Percentiles rank a stretch among this genome's conserved stretches.
Conservation (phyloP, 2,329 filamentous ascomycete species). For the Trichoderma asperellum region DNA sequence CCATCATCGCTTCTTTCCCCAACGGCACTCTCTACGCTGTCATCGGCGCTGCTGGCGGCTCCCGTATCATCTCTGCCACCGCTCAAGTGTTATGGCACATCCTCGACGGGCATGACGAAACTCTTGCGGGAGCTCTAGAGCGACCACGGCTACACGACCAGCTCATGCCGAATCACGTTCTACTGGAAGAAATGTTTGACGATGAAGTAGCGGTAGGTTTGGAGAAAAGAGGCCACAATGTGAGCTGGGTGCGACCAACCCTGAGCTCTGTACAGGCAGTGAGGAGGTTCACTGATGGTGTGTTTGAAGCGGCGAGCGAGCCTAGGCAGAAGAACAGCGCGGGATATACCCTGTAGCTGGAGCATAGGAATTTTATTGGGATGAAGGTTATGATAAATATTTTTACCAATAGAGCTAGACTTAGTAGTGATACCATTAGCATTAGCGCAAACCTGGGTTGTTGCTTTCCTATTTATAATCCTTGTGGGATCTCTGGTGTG, state of each 20-base stretch:
- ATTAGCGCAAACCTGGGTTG: not conserved
- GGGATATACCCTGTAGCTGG: slow-evolving; percentile 55
- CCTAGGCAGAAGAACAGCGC: slow-evolving; percentile 73
- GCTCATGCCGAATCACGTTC: slow-evolving; percentile 69
- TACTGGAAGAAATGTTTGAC: slow-evolving; percentile 71
- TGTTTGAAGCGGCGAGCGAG: slow-evolving; percentile 78
- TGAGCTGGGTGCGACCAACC: slow-evolving; percentile 68
- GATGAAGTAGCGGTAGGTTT: slow-evolving; percentile 67
- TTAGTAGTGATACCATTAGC: slow-evolving; percentile 19
- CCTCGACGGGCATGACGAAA: slow-evolving; percentile 68
- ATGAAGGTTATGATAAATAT: not conserved
- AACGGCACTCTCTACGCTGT: slow-evolving; percentile 68
- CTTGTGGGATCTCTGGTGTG: not conserved
- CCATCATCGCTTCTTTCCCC: slow-evolving; percentile 70
- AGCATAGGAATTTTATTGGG: not conserved
- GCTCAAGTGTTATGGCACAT: slow-evolving; percentile 75
- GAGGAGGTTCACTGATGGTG: slow-evolving; percentile 61
- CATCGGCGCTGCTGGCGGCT: slow-evolving; percentile 79
- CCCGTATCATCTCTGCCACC: slow-evolving; percentile 79
- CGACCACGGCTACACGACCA: slow-evolving; percentile 80
- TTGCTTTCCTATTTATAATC: not conserved
- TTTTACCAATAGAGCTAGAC: slow-evolving; percentile 10
- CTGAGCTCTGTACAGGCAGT: slow-evolving; percentile 74
- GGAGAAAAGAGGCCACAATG: slow-evolving; percentile 67
- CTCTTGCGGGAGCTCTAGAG: slow-evolving; percentile 63